These are phyloP conservation scores for Fusarium sp. DNA, from an alignment of 2,329 filamentous ascomycete species.

Conservation along the genomic window DNA sequence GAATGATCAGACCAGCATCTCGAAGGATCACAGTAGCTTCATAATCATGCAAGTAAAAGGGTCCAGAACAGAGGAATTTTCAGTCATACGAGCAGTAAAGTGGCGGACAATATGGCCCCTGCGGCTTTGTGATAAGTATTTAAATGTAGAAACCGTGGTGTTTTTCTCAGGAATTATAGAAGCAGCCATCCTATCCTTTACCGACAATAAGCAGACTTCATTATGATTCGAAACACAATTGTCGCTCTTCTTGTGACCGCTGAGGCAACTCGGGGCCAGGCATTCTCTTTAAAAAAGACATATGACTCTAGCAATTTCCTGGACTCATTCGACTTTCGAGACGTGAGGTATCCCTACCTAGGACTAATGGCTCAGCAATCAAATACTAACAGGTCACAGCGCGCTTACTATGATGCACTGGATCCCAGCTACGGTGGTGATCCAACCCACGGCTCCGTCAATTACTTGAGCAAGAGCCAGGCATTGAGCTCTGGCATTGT, in stretches of 20 bases:
- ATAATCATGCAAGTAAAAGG: not conserved
- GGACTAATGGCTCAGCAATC: rapidly evolving
- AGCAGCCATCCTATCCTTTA: not conserved
- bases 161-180: not conserved
- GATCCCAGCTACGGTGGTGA: slow-evolving; percentile 21
- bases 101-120: not conserved
- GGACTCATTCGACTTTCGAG: slow-evolving; percentile 24
- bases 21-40: not conserved
- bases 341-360: not conserved
- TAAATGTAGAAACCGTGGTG: not conserved
- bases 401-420: slow-evolving; percentile 12
- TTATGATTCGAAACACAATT: slow-evolving; percentile 7
- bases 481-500: slow-evolving; percentile 24
- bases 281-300: slow-evolving; percentile 17
- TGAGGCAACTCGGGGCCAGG: not conserved
- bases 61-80: not conserved
- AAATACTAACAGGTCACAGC: not conserved
- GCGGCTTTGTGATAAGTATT: not conserved
- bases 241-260: slow-evolving; percentile 2
- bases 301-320: slow-evolving; percentile 27
- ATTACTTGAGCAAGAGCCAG: slow-evolving; percentile 17
- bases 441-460: slow-evolving; percentile 20
- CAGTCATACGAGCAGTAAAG: too few species aligned
- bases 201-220: not conserved
- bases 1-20: not conserved